Percentiles rank a stretch among this genome's conserved stretches.
Conservation (phyloP, 371 early-diverging fungal genomes). For the Enterospora canceri region DNA sequence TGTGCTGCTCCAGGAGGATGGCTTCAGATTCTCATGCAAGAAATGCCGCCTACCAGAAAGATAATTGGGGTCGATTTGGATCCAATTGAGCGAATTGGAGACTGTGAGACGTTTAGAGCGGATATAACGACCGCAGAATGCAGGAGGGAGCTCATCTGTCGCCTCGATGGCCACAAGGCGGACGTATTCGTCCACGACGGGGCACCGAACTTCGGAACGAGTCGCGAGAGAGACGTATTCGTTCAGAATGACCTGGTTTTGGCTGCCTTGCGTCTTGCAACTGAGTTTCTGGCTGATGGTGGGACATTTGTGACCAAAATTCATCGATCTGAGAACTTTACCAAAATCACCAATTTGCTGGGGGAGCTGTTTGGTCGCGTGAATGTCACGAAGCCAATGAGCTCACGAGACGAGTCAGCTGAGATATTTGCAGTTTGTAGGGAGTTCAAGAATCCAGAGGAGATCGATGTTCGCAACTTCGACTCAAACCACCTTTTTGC, state of each 20-base stretch:
- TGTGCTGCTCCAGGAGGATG: conserved; percentile 98
- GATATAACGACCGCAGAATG: conserved; percentile 92
- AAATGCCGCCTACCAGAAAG: conserved; percentile 49
- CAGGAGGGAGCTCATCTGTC: conserved; percentile 65
- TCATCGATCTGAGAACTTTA: conserved; percentile 95
- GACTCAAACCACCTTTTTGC: conserved; percentile 78
- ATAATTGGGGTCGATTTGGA: conserved; percentile 78
- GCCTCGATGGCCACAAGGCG: conserved; percentile 78
- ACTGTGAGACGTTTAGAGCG: conserved; percentile 79
- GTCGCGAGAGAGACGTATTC: conserved; percentile 94
- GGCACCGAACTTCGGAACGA: conserved; percentile 94
- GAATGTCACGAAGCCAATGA: conserved; percentile 97
- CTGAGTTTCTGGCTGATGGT: conserved; percentile 76
- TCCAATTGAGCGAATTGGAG: conserved; percentile 83
- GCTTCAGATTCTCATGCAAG: conserved; percentile 76
- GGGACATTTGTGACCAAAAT: conserved; percentile 98
- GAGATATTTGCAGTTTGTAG: conserved; percentile 96
- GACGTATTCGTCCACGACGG: conserved; percentile 97
- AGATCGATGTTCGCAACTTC: conserved; percentile 79
- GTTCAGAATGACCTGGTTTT: conserved; percentile 87
- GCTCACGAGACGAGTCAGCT: conserved; percentile 93
- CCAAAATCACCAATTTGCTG: conserved; percentile 86
- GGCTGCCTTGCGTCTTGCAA: conserved; percentile 79
- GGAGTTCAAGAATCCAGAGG: conserved; percentile 75
- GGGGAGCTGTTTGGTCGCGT: conserved; percentile 87